phyloP scores from a whole-genome alignment of 192 early-diverging fungal genomes.

The Backusella westeae region DNA sequence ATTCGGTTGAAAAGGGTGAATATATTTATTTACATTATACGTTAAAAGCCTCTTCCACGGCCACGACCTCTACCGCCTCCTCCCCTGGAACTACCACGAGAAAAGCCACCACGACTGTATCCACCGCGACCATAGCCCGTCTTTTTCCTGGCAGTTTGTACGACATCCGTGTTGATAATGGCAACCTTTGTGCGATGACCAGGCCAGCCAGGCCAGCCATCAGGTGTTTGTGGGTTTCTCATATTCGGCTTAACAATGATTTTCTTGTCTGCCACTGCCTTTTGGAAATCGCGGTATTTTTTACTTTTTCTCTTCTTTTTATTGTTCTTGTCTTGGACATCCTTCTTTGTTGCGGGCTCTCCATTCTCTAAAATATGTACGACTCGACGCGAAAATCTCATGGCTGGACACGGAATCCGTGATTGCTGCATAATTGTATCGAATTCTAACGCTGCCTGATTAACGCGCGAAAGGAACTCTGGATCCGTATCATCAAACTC shows the following conservation, averaged over 20 bases:
- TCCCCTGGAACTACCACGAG: background rate
- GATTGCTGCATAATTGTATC: slow-evolving; percentile 31
- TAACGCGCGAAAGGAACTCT: slow-evolving; percentile 11
- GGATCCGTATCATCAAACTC: slow-evolving; percentile 31
- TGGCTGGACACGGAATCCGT: slow-evolving; percentile 8
- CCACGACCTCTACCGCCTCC: background rate
- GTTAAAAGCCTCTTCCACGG: background rate
- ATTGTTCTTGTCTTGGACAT: background rate
- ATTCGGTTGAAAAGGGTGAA: background rate
- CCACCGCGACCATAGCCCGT: background rate
- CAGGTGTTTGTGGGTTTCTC: slow-evolving; percentile 25
- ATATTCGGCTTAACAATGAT: slow-evolving; percentile 17
- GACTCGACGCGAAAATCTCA: slow-evolving; percentile 17
- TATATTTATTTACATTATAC: background rate
- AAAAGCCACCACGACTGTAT: background rate
- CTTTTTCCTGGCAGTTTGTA: background rate
- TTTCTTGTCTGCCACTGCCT: slow-evolving; percentile 14
- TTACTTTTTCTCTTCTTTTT: slow-evolving; percentile 29
- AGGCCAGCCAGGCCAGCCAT: slow-evolving; percentile 36
- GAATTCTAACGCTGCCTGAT: background rate
- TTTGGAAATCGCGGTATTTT: slow-evolving; percentile 24
- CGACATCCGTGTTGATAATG: slow-evolving; percentile 12
- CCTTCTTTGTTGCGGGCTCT: background rate
- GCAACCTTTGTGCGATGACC: slow-evolving; percentile 17
- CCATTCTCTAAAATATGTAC: slow-evolving; percentile 7